phyloP scores from a whole-genome alignment of 495 filamentous ascomycete species.

The Glutinoglossum americanum region DNA sequence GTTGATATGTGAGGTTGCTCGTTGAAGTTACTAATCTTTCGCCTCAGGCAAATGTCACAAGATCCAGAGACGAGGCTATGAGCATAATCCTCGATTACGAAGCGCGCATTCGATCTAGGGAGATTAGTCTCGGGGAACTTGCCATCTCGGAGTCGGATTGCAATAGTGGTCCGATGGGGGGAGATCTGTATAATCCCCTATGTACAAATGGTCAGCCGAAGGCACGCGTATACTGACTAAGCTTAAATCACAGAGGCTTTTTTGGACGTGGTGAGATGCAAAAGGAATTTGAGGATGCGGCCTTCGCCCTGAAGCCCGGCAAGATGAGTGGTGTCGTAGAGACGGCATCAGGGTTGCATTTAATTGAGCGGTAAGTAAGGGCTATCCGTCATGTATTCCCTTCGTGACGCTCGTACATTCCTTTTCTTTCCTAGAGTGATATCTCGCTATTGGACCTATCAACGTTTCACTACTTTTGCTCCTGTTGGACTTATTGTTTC shows the following conservation, averaged over 20 bases:
- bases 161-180: conserved; percentile 79
- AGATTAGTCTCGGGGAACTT: conserved; percentile 49
- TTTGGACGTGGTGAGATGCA: conserved; percentile 94
- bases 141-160: conserved; percentile 84
- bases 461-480: background rate
- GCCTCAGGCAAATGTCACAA: conserved; percentile 48
- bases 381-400: background rate
- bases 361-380: conserved; percentile 54
- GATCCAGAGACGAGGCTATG: conserved; percentile 70
- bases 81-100: conserved; percentile 53
- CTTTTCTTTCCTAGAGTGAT: background rate
- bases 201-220: background rate
- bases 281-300: conserved; percentile 92
- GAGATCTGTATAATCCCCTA: conserved; percentile 46
- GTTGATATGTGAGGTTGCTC: background rate
- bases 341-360: conserved; percentile 83
- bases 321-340: conserved; percentile 72
- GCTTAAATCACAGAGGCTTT: conserved; percentile 39
- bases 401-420: background rate
- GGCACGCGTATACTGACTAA: background rate
- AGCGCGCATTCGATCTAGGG: conserved; percentile 44
- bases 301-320: conserved; percentile 66
- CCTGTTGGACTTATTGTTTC: background rate
- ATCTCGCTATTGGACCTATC: background rate
- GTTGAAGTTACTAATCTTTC: background rate